These are phyloP conservation scores for Nemania abortiva DNA, from an alignment of 2,329 filamentous ascomycete species.

Conservation along the genomic window DNA sequence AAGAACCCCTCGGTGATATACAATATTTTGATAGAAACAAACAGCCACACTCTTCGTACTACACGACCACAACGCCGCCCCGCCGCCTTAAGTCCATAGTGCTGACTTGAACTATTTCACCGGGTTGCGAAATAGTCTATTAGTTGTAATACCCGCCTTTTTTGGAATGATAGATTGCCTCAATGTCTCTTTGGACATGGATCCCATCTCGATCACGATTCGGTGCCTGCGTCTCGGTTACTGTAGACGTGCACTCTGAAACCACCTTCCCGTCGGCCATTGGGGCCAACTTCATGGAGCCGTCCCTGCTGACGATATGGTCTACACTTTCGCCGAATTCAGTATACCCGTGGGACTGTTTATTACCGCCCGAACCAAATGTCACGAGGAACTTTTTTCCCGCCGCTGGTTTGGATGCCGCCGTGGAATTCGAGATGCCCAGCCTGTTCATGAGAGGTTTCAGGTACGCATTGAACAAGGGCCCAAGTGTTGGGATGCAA, in stretches of 20 bases:
- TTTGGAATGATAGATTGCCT: conserved; percentile 30
- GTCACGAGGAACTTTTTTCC: conserved; percentile 20
- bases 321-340: conserved; percentile 32
- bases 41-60: background rate
- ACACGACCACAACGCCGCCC: background rate
- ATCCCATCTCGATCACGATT: conserved; percentile 10
- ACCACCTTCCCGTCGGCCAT: conserved; percentile 20
- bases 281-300: conserved; percentile 24
- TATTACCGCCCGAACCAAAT: conserved; percentile 18
- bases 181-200: conserved; percentile 34
- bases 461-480: conserved; percentile 49
- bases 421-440: background rate
- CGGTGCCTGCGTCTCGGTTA: background rate
- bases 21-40: background rate
- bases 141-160: background rate
- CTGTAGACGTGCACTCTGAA: conserved; percentile 24
- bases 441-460: conserved; percentile 18
- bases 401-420: background rate
- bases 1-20: conserved; percentile 1
- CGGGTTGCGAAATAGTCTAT: background rate
- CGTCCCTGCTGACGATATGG: conserved; percentile 17
- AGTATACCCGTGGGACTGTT: conserved; percentile 15
- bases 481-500: conserved; percentile 58
- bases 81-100: background rate
- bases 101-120: background rate